Conservation (phyloP, 2,329 filamentous ascomycete genomes). For the Clarireedia paspali region DNA sequence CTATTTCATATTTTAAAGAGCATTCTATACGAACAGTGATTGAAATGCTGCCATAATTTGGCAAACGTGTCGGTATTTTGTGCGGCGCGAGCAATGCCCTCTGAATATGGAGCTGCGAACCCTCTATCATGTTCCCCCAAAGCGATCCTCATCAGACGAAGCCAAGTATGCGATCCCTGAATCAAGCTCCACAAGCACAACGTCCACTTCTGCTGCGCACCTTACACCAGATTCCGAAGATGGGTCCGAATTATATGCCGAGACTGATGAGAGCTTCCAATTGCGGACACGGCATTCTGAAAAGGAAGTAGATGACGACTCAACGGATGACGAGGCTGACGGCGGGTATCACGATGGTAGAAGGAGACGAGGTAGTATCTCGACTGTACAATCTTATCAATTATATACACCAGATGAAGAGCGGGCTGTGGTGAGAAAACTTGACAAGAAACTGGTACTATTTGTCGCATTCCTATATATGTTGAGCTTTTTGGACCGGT, state of each 20-base stretch:
- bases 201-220: conserved; percentile 3
- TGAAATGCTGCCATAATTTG: no score
- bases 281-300: background rate
- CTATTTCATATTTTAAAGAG: no score
- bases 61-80: background rate
- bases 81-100: background rate
- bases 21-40: no score
- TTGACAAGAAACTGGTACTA: conserved; percentile 69
- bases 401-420: conserved; percentile 65
- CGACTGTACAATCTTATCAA: conserved; percentile 37
- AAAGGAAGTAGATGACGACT: conserved; percentile 8
- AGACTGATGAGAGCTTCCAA: background rate
- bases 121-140: conserved; percentile 1
- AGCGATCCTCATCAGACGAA: background rate
- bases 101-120: conserved; percentile 11
- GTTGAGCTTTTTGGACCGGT: conserved; percentile 78
- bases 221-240: background rate
- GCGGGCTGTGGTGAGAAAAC: conserved; percentile 58
- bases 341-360: background rate
- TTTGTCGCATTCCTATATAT: conserved; percentile 80
- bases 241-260: background rate
- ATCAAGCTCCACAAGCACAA: conserved; percentile 14
- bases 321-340: background rate
- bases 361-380: conserved; percentile 22
- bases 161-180: conserved; percentile 11